These are phyloP conservation scores for Penstemon newberryi DNA, from an alignment of 257 asterid genomes.

Conservation along the genomic window DNA sequence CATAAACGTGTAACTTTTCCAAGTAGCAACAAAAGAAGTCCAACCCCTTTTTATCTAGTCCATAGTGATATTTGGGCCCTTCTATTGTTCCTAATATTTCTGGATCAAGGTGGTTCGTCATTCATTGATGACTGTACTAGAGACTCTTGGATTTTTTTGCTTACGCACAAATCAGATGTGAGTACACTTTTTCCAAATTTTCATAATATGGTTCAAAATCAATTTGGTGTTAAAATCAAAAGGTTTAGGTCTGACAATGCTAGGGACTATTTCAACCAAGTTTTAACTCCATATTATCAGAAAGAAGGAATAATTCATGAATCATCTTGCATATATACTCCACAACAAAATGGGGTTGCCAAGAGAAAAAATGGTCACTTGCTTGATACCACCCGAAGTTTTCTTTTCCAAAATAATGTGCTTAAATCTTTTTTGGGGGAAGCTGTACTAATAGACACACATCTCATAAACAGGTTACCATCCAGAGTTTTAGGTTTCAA, in stretches of 20 bases:
- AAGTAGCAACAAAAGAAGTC: background rate
- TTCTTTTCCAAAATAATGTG: background rate
- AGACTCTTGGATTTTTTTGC: background rate
- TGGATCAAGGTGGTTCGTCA: background rate
- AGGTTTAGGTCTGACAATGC: slow-evolving; percentile 6
- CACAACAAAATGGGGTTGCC: slow-evolving; percentile 18
- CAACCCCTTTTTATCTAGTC: background rate
- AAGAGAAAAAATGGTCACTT: slow-evolving; percentile 1
- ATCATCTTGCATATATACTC: slow-evolving; percentile 10
- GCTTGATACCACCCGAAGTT: background rate
- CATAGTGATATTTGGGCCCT: slow-evolving; percentile 17
- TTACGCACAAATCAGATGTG: background rate
- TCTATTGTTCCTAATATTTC: background rate
- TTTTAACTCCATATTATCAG: background rate
- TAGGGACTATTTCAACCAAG: background rate
- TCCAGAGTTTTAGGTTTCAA: background rate
- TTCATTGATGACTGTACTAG: slow-evolving; percentile 4
- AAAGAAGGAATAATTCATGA: slow-evolving; percentile 9
- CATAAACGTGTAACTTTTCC: slow-evolving; percentile 5
- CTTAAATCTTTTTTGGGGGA: background rate
- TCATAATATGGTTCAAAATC: background rate
- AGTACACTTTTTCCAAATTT: background rate
- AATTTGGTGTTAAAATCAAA: slow-evolving; percentile 4
- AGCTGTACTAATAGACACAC: background rate
- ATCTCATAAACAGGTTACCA: background rate